These are phyloP conservation scores for Pycnococcus provasolii DNA, from an alignment of 139 green algal species.

Conservation along the genomic window DNA sequence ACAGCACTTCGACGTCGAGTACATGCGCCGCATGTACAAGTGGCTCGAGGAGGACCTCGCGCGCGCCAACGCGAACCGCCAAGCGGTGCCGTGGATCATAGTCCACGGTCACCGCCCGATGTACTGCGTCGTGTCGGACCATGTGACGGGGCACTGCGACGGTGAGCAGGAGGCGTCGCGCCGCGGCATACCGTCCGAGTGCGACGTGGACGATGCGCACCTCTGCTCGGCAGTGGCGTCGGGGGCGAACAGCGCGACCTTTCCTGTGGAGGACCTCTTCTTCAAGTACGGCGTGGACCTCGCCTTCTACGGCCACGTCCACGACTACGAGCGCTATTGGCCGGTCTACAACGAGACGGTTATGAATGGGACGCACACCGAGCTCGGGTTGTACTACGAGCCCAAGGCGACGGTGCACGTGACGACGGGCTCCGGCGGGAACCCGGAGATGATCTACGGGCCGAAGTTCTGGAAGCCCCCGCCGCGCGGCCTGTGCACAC, in stretches of 20 bases:
- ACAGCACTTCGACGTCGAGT: conserved; percentile 4
- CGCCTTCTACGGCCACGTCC: conserved; percentile 2
- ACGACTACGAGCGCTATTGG: conserved; percentile 10
- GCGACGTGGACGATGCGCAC: neutral
- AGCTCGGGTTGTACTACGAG: neutral
- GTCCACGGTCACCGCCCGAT: conserved; percentile 9
- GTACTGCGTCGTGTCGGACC: conserved; percentile 9
- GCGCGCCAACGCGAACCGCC: conserved; percentile 11
- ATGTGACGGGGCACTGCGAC: neutral
- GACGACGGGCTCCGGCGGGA: conserved; percentile 3
- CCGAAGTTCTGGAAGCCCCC: neutral
- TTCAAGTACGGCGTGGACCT: conserved; percentile 10
- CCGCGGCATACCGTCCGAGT: neutral
- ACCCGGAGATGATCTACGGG: neutral
- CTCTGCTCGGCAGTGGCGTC: neutral
- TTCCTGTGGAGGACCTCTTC: conserved; percentile 4
- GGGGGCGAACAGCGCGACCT: neutral
- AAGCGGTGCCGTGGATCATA: conserved; percentile 12
- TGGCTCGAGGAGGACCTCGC: conserved; percentile 11
- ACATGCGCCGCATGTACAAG: neutral
- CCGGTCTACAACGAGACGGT: neutral
- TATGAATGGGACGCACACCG: neutral
- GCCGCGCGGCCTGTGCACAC: neutral
- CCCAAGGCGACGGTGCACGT: conserved; percentile 10
- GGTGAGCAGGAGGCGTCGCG: neutral